Evolutionary conservation across 306 rosid genomes (phyloP), one percentile per base, ranked within the genome.

Genomic region (Castanea mollissima): DNA sequence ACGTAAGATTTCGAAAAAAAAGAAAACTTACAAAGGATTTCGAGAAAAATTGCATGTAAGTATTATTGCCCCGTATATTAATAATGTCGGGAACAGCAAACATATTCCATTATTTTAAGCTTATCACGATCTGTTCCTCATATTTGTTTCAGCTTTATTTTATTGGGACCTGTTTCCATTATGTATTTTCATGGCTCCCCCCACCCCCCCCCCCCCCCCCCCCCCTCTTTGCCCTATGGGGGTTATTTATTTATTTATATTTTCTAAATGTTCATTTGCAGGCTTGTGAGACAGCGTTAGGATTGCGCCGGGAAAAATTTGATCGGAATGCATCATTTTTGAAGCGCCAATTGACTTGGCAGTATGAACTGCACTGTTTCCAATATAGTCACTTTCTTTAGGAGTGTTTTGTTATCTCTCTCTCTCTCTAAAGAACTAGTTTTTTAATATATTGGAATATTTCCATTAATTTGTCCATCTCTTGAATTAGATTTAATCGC

Each of bases 261-360:
- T 8, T 41, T 41, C 8, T 41, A 35, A 18, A 35, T 19, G 18
- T 46, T 51, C n/a, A 65, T 55, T 74, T 58, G 64, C 86, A 95
- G 99, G 93, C 97, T 57, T 90, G 97, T 82, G 74, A 80, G 71
- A 83, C 82, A 62, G 97, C 98, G 71, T 82, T 95, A 3, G 79
- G 85, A 1, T 55, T 55, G 56, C 86, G 99, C 68, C 71, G 80
- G 79, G 59, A 19, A 29, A 92, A 95, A 84, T 90, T 92, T 73
- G 75, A 74, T 73, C 84, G 90, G 70, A 95, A 91, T 79, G 93
- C 97, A 34, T 67, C 55, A 68, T 77, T 83, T 76, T 78, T 91
- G 83, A 92, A 82, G 88, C 89, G 88, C 27, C 92, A 92, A 80
- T 76, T 95, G 80, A 90, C 94, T 25, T 92, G 99, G 97, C 90